A percentile compares a stretch with the other conserved stretches of the same genome.
These are phyloP conservation scores for Herpetomonas tarakana DNA, from an alignment of 208 protist species.

Conservation along the genomic window DNA sequence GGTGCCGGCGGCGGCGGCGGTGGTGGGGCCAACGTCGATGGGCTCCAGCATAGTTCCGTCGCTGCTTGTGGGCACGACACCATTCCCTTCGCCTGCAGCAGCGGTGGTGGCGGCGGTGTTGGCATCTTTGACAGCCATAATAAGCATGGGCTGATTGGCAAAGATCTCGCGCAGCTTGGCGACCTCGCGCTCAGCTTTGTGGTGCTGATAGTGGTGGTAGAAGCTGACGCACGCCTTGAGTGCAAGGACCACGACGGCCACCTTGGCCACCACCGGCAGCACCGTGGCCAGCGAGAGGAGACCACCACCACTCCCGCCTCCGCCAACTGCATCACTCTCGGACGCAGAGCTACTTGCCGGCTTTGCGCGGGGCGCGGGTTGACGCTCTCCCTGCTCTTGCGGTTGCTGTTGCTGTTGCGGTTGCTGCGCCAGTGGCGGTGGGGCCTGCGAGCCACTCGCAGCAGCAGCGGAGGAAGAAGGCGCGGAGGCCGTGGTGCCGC, in stretches of 20 bases:
- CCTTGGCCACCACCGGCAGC: not conserved
- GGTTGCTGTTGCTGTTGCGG: not conserved
- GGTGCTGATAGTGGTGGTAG: not conserved
- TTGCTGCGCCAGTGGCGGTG: not conserved
- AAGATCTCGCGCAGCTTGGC: not conserved
- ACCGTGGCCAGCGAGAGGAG: not conserved
- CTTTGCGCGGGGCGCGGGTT: too few relatives aligned
- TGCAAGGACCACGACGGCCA: not conserved
- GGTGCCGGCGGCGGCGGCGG: not conserved
- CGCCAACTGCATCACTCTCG: too few relatives aligned
- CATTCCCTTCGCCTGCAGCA: not conserved
- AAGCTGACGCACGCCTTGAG: not conserved
- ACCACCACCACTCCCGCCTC: too few relatives aligned
- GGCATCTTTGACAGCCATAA: not conserved
- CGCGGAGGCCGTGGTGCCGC: too few relatives aligned
- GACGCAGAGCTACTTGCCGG: too few relatives aligned
- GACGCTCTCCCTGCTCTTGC: not conserved
- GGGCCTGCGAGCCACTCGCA: not conserved
- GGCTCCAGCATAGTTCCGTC: not conserved
- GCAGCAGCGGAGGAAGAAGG: too few relatives aligned
- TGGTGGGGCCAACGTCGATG: constrained; percentile 10
- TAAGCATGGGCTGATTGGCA: not conserved
- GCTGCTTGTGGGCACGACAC: not conserved
- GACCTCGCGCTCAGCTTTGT: not conserved
- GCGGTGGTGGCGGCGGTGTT: not conserved